A percentile compares a stretch with the other conserved stretches of the same genome.
phyloP scores from a whole-genome alignment of 257 asterid species.

The Anisodus acutangulus region DNA sequence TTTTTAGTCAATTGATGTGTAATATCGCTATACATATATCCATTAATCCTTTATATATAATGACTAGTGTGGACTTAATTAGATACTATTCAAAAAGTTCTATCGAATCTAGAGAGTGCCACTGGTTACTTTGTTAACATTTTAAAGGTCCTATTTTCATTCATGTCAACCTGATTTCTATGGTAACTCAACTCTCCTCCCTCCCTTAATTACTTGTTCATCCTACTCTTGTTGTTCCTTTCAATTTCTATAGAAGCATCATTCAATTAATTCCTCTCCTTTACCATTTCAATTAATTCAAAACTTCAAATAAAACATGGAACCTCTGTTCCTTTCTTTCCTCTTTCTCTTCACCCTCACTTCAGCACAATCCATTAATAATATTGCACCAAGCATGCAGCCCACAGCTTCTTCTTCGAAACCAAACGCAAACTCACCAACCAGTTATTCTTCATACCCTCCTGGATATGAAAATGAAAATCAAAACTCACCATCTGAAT shows the following conservation, averaged over 20 bases:
- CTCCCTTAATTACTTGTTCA: not conserved
- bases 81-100: too few species aligned
- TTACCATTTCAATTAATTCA: not conserved
- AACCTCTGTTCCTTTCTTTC: not conserved
- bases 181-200: constrained; percentile 23
- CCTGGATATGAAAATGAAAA: not conserved
- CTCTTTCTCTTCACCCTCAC: constrained; percentile 8
- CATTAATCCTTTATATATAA: too few species aligned
- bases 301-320: constrained; percentile 30
- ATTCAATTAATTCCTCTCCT: constrained; percentile 12
- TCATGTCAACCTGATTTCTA: constrained; percentile 5
- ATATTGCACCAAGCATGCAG: not conserved
- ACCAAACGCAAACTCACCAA: not conserved
- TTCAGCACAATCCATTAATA: not conserved
- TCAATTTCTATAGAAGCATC: not conserved
- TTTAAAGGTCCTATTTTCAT: constrained; percentile 29
- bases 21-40: not conserved
- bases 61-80: not conserved
- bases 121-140: not conserved
- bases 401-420: not conserved
- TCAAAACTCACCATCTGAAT: not conserved
- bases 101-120: not conserved
- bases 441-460: not conserved
- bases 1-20: not conserved
- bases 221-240: not conserved